Conservation (phyloP, 78 protist species). For the Dictyostelium capitatum region DNA sequence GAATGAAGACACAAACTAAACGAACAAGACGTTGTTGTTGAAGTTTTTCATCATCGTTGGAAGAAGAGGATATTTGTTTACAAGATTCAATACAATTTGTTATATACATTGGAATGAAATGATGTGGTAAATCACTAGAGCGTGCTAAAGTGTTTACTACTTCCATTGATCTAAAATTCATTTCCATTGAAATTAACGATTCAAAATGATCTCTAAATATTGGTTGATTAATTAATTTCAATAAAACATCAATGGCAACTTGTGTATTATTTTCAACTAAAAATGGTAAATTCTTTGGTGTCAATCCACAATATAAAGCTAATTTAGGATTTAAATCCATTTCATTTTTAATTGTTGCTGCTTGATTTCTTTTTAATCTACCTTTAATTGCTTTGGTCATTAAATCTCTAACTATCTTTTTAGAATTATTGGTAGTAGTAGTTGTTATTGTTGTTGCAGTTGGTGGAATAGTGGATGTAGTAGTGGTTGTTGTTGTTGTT, state of each 20-base stretch:
- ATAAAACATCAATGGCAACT: conserved; percentile 91
- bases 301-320: conserved; percentile 88
- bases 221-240: conserved; percentile 83
- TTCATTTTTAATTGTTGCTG: conserved; percentile 55
- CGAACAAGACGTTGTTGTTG: conserved; percentile 89
- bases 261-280: conserved; percentile 93
- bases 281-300: conserved; percentile 85
- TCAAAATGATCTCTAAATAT: conserved; percentile 85
- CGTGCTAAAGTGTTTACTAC: conserved; percentile 95
- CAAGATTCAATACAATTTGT: conserved; percentile 93
- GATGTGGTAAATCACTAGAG: conserved; percentile 90
- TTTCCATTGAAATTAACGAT: conserved; percentile 94
- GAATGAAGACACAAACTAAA: conserved; percentile 94
- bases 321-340: conserved; percentile 62
- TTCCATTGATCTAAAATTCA: conserved; percentile 89
- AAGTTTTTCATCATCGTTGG: conserved; percentile 83
- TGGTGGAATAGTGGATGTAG: not conserved
- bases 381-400: conserved; percentile 71
- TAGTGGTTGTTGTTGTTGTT: not conserved
- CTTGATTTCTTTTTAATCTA: conserved; percentile 44
- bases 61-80: conserved; percentile 25
- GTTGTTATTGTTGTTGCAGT: not conserved
- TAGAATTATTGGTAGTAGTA: conserved; percentile 15
- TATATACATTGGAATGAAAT: conserved; percentile 93
- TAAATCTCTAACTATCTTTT: conserved; percentile 53